Conservation (phyloP, 208 protist genomes). For the Trypanosoma mega region DNA sequence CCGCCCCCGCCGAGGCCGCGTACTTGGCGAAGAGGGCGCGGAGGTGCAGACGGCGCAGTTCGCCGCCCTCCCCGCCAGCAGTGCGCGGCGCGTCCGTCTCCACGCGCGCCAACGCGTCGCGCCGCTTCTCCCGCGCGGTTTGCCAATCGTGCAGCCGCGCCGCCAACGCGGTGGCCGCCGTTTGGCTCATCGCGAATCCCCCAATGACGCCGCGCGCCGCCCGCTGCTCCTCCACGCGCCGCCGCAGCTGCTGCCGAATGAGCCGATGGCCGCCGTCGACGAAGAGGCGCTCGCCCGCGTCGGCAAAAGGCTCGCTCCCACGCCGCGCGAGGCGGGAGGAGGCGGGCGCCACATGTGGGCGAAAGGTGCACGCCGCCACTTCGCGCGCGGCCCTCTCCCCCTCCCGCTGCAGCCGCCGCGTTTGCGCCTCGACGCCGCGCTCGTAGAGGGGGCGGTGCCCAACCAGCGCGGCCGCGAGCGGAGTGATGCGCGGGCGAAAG, state of each 20-base stretch:
- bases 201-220: constrained; percentile 43
- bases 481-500: constrained; percentile 66
- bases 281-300: constrained; percentile 70
- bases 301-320: constrained; percentile 45
- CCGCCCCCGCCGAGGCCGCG: constrained; percentile 32
- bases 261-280: constrained; percentile 68
- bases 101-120: not conserved
- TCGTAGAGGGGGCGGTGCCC: constrained; percentile 39
- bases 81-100: not conserved
- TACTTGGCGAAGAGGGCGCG: constrained; percentile 88
- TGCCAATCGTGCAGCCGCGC: constrained; percentile 59
- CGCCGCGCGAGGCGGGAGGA: constrained; percentile 39
- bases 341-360: constrained; percentile 39
- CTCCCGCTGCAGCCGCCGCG: constrained; percentile 31
- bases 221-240: constrained; percentile 33
- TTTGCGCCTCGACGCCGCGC: constrained; percentile 27
- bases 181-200: constrained; percentile 34
- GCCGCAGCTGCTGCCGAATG: constrained; percentile 75
- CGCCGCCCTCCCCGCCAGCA: constrained; percentile 5
- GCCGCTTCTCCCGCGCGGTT: constrained; percentile 31
- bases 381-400: constrained; percentile 29
- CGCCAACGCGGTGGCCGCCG: constrained; percentile 33
- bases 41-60: constrained; percentile 55
- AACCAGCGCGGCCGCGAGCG: constrained; percentile 32
- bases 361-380: constrained; percentile 56